phyloP scores from a whole-genome alignment of 148 eudicot species.

The Polygonum aviculare region DNA sequence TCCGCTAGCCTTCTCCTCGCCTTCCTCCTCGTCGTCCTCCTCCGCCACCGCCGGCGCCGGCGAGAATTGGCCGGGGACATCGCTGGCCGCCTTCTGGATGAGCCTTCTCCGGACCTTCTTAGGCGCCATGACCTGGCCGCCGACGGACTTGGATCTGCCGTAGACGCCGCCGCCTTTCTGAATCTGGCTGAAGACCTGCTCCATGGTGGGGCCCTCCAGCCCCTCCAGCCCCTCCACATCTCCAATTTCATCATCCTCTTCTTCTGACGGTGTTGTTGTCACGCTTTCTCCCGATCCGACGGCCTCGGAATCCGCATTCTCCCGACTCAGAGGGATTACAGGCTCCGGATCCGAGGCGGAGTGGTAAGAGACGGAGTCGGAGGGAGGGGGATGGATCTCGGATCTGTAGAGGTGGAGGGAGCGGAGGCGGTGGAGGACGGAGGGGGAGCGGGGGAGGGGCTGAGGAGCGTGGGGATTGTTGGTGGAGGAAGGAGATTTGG shows the following conservation, averaged over 20 bases:
- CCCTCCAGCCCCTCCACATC: slow-evolving; percentile 20
- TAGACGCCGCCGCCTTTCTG: slow-evolving; percentile 18
- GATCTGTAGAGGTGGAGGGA: slow-evolving; percentile 54
- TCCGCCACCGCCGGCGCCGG: background rate
- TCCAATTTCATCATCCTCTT: slow-evolving; percentile 1
- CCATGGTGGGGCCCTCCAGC: slow-evolving; percentile 32
- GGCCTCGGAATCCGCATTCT: background rate
- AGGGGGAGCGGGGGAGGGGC: slow-evolving; percentile 31
- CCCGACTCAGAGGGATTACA: background rate
- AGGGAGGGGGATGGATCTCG: slow-evolving; percentile 11
- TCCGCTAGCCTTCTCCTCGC: slow-evolving; percentile 24
- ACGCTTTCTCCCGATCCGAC: background rate
- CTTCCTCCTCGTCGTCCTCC: background rate
- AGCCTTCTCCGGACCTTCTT: slow-evolving; percentile 35
- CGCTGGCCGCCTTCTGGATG: slow-evolving; percentile 64
- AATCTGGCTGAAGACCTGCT: slow-evolving; percentile 52
- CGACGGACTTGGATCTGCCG: slow-evolving; percentile 52
- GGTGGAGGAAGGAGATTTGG: background rate
- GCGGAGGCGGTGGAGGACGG: slow-evolving; percentile 58
- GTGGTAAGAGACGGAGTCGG: background rate
- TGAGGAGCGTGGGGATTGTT: slow-evolving; percentile 3
- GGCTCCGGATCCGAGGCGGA: slow-evolving; percentile 9
- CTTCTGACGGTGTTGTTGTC: background rate
- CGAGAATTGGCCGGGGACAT: slow-evolving; percentile 16
- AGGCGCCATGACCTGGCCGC: slow-evolving; percentile 35